Evolutionary conservation across 2,329 filamentous ascomycete genomes (phyloP).

Genomic region (Claviceps digitariae): DNA sequence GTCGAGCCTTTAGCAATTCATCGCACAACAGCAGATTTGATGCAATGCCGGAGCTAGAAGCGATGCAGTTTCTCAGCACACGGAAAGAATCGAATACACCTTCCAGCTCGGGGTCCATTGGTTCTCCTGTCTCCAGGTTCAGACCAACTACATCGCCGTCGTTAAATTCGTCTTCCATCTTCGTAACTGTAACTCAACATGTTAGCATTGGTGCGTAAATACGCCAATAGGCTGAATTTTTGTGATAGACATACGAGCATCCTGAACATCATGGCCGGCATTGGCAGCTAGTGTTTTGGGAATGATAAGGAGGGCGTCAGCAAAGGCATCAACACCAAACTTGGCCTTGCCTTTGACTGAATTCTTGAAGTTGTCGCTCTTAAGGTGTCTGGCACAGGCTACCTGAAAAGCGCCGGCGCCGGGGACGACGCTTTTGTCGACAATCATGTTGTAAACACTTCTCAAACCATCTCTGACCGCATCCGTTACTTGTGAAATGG

Average conservation of each 20-base stretch:
- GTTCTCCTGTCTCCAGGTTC: conserved; percentile 72
- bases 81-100: conserved; percentile 95
- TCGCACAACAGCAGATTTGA: conserved; percentile 92
- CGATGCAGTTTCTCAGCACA: conserved; percentile 83
- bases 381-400: conserved; percentile 75
- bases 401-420: conserved; percentile 94
- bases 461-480: conserved; percentile 89
- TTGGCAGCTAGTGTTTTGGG: conserved; percentile 96
- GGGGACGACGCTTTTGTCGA: conserved; percentile 91
- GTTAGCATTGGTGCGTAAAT: conserved; percentile 5
- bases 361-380: conserved; percentile 74
- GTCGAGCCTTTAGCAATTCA: conserved; percentile 91
- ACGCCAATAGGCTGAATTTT: conserved; percentile 6
- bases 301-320: conserved; percentile 86
- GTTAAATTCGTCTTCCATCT: conserved; percentile 69
- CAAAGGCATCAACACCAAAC: conserved; percentile 88
- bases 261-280: conserved; percentile 91
- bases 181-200: conserved; percentile 47
- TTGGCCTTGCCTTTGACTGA: conserved; percentile 96
- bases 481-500: conserved; percentile 92
- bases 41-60: conserved; percentile 87
- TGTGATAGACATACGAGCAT: conserved; percentile 55
- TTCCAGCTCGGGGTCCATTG: conserved; percentile 88
- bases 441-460: conserved; percentile 98
- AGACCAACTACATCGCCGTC: conserved; percentile 81